Evolutionary conservation across 345 rosid species (phyloP).

Genomic region (Salix dunnii): DNA sequence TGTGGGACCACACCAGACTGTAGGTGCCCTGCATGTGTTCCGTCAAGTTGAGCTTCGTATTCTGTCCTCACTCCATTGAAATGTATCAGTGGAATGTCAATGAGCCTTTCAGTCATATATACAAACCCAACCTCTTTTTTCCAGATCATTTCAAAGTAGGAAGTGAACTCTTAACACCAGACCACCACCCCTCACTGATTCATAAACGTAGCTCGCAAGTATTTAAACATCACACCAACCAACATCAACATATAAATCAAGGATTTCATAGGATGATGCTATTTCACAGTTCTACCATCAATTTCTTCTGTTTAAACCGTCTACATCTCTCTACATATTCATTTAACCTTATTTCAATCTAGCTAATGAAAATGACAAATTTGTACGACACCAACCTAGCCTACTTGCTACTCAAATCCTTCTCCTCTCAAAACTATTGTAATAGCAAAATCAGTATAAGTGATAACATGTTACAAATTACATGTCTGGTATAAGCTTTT

Average conservation of each 20-base stretch:
- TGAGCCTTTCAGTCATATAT: neutral
- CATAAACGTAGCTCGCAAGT: neutral
- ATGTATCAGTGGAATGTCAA: neutral
- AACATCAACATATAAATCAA: neutral
- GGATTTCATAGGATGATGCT: neutral
- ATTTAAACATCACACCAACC: neutral
- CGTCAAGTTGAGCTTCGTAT: neutral
- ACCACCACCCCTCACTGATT: neutral
- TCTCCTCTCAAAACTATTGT: neutral
- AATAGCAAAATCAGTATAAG: neutral
- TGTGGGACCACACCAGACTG: neutral
- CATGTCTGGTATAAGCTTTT: neutral
- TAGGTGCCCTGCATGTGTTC: neutral
- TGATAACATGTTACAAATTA: neutral
- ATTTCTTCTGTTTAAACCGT: neutral
- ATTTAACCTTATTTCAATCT: neutral
- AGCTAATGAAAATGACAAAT: neutral
- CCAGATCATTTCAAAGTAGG: neutral
- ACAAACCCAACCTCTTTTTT: neutral
- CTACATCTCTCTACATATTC: neutral
- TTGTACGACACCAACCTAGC: neutral
- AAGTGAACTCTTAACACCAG: neutral
- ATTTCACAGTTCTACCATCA: neutral
- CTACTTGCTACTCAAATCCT: neutral
- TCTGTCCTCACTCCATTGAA: neutral